These are phyloP conservation scores for Breviolum minutum DNA, from an alignment of 73 alveolate species.

Conservation along the genomic window DNA sequence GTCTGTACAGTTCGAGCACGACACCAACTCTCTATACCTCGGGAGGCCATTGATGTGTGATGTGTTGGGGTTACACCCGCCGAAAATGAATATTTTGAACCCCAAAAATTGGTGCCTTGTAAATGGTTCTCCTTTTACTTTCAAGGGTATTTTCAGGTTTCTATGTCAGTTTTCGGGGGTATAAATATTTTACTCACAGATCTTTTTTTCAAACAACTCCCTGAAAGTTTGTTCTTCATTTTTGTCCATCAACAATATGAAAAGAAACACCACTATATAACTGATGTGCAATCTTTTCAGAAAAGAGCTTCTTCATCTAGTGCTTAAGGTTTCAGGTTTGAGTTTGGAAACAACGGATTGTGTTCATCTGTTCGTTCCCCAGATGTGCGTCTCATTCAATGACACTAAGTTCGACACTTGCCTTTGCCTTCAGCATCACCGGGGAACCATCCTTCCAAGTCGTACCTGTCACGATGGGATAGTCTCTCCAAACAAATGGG, in stretches of 20 bases:
- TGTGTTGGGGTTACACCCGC: not conserved
- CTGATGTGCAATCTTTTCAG: too few species aligned
- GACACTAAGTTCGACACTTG: conserved; percentile 12
- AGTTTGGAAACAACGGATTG: not conserved
- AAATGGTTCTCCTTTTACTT: too few species aligned
- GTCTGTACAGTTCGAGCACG: conserved; percentile 99
- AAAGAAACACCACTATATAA: too few species aligned
- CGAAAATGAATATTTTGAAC: too few species aligned
- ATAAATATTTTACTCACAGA: too few species aligned
- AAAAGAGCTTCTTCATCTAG: not conserved
- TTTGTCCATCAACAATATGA: too few species aligned
- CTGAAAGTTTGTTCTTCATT: not conserved
- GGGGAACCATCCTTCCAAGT: conserved; percentile 99
- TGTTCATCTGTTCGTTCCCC: not conserved
- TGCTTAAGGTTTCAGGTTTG: not conserved
- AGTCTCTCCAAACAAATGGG: not conserved
- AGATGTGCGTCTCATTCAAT: not conserved
- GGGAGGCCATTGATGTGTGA: not conserved
- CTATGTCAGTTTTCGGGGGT: too few species aligned
- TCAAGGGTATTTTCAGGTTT: too few species aligned
- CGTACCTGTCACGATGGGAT: conserved; percentile 96
- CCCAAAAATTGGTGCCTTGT: too few species aligned
- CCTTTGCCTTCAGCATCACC: conserved; percentile 97
- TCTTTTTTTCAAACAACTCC: not conserved
- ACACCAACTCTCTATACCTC: conserved; percentile 98